phyloP scores from a whole-genome alignment of 73 alveolate genomes.

The Stentor roeselii region DNA sequence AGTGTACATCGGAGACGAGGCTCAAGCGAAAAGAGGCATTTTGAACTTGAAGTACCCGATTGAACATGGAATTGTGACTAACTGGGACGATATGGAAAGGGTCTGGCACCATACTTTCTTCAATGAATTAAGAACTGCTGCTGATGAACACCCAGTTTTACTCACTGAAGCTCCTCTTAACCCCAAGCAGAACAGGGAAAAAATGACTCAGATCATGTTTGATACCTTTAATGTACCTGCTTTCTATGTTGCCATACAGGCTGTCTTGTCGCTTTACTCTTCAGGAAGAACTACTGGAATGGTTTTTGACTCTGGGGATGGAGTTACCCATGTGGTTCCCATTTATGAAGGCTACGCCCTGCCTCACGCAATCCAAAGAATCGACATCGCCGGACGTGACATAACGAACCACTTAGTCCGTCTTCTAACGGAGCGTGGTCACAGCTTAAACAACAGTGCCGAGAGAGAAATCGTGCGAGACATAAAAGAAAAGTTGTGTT shows the following conservation, averaged over 20 bases:
- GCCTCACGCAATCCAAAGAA: slow-evolving; percentile 44
- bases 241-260: slow-evolving; percentile 51
- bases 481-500: slow-evolving; percentile 62
- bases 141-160: slow-evolving; percentile 81
- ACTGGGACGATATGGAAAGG: slow-evolving; percentile 83
- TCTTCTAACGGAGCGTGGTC: slow-evolving; percentile 61
- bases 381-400: slow-evolving; percentile 62
- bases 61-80: slow-evolving; percentile 63
- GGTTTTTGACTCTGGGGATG: slow-evolving; percentile 66
- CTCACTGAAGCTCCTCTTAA: slow-evolving; percentile 91
- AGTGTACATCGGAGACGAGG: slow-evolving; percentile 74
- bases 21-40: slow-evolving; percentile 58
- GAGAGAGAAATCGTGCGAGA: slow-evolving; percentile 58
- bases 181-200: slow-evolving; percentile 78
- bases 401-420: slow-evolving; percentile 51
- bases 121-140: slow-evolving; percentile 80
- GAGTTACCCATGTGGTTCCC: slow-evolving; percentile 58
- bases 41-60: slow-evolving; percentile 58
- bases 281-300: slow-evolving; percentile 69
- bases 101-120: slow-evolving; percentile 82
- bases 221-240: slow-evolving; percentile 67
- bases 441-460: slow-evolving; percentile 40
- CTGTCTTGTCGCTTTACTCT: slow-evolving; percentile 50
- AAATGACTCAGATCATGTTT: slow-evolving; percentile 71
- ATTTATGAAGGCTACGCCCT: slow-evolving; percentile 64